A percentile compares a stretch with the other conserved stretches of the same genome.
Evolutionary conservation across 2,329 filamentous ascomycete genomes (phyloP).

Genomic region (Metarhizium rileyi): DNA sequence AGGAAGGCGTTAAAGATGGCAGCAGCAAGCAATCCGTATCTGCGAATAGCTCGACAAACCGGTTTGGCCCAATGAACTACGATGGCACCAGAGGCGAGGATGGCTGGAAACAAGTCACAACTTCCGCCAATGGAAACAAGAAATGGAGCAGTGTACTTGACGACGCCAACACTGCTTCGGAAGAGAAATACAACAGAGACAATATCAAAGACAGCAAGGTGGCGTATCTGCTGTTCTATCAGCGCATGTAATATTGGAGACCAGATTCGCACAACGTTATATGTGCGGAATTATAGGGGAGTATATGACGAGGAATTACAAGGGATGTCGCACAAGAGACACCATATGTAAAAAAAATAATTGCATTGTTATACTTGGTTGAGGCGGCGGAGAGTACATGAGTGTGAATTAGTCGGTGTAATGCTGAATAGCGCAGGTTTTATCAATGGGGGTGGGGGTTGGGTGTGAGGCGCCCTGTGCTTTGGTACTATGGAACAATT

Average conservation of each 20-base stretch:
- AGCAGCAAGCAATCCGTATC: slow-evolving; percentile 15
- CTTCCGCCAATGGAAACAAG: slow-evolving; percentile 56
- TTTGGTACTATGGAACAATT: too few relatives aligned
- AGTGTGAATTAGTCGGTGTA: background rate
- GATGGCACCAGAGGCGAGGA: slow-evolving; percentile 57
- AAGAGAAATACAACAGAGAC: slow-evolving; percentile 49
- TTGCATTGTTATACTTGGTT: background rate
- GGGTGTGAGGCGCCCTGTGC: too few relatives aligned
- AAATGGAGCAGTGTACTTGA: slow-evolving; percentile 60
- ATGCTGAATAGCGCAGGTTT: background rate
- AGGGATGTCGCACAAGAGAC: background rate
- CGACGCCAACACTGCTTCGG: slow-evolving; percentile 46
- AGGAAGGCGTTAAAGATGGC: slow-evolving; percentile 60
- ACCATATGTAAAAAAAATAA: background rate
- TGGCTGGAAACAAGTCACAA: slow-evolving; percentile 74
- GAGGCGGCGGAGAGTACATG: background rate
- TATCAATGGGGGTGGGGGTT: too few relatives aligned
- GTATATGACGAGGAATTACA: background rate
- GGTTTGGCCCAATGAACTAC: slow-evolving; percentile 62
- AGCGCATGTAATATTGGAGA: slow-evolving; percentile 47
- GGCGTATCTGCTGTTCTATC: slow-evolving; percentile 93
- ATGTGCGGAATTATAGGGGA: background rate
- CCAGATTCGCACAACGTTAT: background rate
- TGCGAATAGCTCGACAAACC: slow-evolving; percentile 48
- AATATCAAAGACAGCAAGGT: slow-evolving; percentile 88